Percentiles rank a stretch among this genome's conserved stretches.
phyloP scores from a whole-genome alignment of 495 filamentous ascomycete species.

The Evernia prunastri region DNA sequence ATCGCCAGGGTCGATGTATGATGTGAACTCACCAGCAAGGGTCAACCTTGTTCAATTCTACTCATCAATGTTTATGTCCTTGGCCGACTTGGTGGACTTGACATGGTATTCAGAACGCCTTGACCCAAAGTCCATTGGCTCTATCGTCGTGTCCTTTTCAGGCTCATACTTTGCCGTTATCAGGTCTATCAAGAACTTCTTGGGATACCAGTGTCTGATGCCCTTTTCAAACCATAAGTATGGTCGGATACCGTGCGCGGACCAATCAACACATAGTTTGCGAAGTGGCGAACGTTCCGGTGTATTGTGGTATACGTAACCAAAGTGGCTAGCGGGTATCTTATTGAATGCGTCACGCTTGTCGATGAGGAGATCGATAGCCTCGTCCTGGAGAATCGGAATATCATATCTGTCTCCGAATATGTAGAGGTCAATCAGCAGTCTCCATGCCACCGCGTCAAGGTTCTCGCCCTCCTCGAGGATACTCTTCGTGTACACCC shows the following conservation, averaged over 20 bases:
- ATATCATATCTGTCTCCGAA: conserved; percentile 5
- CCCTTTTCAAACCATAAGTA: neutral
- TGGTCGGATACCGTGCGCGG: neutral
- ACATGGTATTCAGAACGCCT: conserved; percentile 1
- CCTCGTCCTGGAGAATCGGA: neutral
- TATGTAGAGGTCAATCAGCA: neutral
- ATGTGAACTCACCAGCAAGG: neutral
- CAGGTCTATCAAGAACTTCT: neutral
- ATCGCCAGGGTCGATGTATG: neutral
- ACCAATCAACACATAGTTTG: neutral
- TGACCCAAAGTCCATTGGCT: neutral
- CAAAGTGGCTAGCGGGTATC: neutral
- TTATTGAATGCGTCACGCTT: neutral
- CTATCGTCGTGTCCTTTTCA: neutral
- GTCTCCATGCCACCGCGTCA: neutral
- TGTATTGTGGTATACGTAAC: neutral
- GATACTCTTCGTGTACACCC: conserved; percentile 14
- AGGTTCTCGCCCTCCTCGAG: neutral
- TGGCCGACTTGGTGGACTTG: neutral
- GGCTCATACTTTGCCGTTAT: neutral
- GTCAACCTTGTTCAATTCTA: neutral
- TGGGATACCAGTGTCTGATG: neutral
- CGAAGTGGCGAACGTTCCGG: neutral
- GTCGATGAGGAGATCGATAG: conserved; percentile 10
- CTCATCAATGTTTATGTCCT: neutral